Evolutionary conservation across 2,329 filamentous ascomycete genomes (phyloP).

Genomic region (Epichloe bromicola): DNA sequence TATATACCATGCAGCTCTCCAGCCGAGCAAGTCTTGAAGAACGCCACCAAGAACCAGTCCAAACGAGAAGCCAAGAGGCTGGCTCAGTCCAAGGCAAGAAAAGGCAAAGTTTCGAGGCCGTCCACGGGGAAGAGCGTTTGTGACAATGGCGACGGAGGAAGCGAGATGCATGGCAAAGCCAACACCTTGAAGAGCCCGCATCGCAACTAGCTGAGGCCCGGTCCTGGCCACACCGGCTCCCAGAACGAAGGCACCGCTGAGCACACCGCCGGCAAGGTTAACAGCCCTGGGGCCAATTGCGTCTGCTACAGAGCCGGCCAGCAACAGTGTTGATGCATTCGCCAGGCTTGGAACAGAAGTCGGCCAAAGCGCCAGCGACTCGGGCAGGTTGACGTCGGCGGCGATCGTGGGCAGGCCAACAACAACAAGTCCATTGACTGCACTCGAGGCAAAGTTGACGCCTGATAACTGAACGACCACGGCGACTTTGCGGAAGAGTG

Average conservation of each 20-base stretch:
- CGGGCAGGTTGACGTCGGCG: conserved; percentile 19
- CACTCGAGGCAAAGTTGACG: conserved; percentile 2
- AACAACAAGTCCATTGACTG: conserved; percentile 17
- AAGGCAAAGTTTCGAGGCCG: conserved; percentile 27
- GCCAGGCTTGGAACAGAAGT: conserved; percentile 23
- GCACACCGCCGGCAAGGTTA: conserved; percentile 20
- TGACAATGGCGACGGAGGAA: conserved; percentile 22
- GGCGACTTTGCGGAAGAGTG: conserved; percentile 2
- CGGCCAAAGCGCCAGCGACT: conserved; percentile 26
- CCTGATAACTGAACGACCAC: background rate
- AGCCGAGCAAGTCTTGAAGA: conserved; percentile 31
- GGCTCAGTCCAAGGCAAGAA: conserved; percentile 30
- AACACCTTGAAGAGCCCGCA: conserved; percentile 28
- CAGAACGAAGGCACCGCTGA: conserved; percentile 18
- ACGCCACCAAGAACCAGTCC: conserved; percentile 37
- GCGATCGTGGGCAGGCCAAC: conserved; percentile 29
- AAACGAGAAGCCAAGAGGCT: conserved; percentile 35
- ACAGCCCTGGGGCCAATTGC: conserved; percentile 21
- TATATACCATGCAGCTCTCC: conserved; percentile 34
- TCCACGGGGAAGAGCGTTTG: conserved; percentile 18
- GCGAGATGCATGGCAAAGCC: conserved; percentile 22
- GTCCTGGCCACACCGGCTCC: conserved; percentile 15
- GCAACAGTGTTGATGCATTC: conserved; percentile 22
- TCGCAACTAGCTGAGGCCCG: conserved; percentile 22
- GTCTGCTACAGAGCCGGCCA: conserved; percentile 27